These are phyloP conservation scores for Camellia japonica DNA, from an alignment of 148 eudicot genomes.

Conservation along the genomic window DNA sequence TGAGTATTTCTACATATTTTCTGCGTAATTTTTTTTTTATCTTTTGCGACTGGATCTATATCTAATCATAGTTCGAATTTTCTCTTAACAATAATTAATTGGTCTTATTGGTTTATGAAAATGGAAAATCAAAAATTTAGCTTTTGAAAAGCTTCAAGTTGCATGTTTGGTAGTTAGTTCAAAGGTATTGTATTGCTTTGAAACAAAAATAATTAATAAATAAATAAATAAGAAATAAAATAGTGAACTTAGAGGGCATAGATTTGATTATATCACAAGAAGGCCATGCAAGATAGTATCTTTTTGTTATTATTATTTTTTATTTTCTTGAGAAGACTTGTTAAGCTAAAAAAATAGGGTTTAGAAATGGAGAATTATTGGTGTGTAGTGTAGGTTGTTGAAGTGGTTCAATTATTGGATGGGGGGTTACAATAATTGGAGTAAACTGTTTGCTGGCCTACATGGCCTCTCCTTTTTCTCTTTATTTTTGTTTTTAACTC, in stretches of 20 bases:
- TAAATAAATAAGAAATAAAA: neutral
- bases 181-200: neutral
- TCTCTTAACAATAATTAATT: neutral
- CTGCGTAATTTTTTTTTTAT: neutral
- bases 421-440: slow-evolving; percentile 11
- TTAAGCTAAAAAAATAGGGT: neutral
- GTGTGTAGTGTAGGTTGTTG: slow-evolving; percentile 4
- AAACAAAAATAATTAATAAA: neutral
- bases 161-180: neutral
- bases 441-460: neutral
- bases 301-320: neutral
- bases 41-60: neutral
- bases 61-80: neutral
- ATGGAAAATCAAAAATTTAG: neutral
- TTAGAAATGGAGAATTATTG: slow-evolving; percentile 14
- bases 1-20: too few relatives aligned
- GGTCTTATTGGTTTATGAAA: neutral
- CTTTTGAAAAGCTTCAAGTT: neutral
- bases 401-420: slow-evolving; percentile 14
- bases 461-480: neutral
- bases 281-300: neutral
- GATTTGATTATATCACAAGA: neutral
- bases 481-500: slow-evolving; percentile 3
- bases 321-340: neutral
- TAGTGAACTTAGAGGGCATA: neutral